Base-by-base conservation (phyloP, 75 land plant species). In the Cupressus sempervirens region DNA sequence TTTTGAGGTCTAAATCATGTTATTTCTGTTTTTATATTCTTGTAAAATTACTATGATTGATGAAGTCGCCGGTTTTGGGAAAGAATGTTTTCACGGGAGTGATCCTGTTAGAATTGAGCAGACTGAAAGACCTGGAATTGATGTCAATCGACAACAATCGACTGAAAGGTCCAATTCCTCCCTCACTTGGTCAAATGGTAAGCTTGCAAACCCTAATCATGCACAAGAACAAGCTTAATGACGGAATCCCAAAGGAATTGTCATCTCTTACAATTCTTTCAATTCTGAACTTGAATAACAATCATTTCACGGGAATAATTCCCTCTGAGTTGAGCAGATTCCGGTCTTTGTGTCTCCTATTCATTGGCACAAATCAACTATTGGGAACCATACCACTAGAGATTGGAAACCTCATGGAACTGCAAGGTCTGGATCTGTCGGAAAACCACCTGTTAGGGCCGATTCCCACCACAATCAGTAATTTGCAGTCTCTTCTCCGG, bases 391-490 rank as follows among this genome's bases (percentile, higher is more conserved):
- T 94, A 74, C 96, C 93, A 32, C 84, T 75, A 16, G 93, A 91
- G 54, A 88, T 85, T 29, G 91, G 96, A 45, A 87, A 85, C n/a
- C 54, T 95, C 30, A 18, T 52, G 0, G 14, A 58, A 13, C 85
- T 95, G 0, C 90, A 90, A 84, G 87, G 83, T 18, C 88, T 95
- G 26, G 96, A 94, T 89, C 89, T 95, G 48, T 92, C 93, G 40
- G 91, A 76, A 87, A 95, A 95, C 88, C 32, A 7, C 13, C 84
- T 95, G 45, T 82, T 82, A 56, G 97, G 94, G 0, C 41, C 76
- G 12, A 94, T 94, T 13, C 93, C 96, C 0, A 13, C 87, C n/a
- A 82, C 72, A 13, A 77, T 92, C 36, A 92, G 91, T 10, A 90
- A 89, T 0, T 70, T 88, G 36, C 87, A 20, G 26, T 91, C 91